Percentiles rank a stretch among this genome's conserved stretches.
phyloP scores from a whole-genome alignment of 2,329 filamentous ascomycete species.

The Cryphonectria japonica region DNA sequence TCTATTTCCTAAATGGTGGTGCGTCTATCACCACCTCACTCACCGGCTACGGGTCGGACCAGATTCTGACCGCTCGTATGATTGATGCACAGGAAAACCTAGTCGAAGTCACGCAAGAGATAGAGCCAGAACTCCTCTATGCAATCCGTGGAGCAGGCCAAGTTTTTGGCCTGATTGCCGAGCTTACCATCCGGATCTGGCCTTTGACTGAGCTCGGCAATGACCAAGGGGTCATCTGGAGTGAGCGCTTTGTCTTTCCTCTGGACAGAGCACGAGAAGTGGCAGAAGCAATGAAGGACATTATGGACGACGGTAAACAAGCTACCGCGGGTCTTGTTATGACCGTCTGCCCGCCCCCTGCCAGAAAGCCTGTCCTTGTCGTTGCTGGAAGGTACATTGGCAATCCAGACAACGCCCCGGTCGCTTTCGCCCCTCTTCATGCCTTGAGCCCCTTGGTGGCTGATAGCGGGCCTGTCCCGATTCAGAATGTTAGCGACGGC shows the following conservation, averaged over 20 bases:
- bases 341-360: constrained; percentile 34
- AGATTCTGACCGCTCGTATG: constrained; percentile 35
- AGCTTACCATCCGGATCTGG: constrained; percentile 35
- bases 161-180: constrained; percentile 40
- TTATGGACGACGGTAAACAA: constrained; percentile 30
- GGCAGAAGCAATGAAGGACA: constrained; percentile 32
- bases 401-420: constrained; percentile 28
- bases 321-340: constrained; percentile 33
- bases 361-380: constrained; percentile 30
- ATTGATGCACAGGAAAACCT: constrained; percentile 37
- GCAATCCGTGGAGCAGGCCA: constrained; percentile 41
- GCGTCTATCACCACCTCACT: constrained; percentile 26
- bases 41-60: constrained; percentile 34
- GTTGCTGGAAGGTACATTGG: constrained; percentile 32
- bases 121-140: constrained; percentile 37
- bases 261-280: constrained; percentile 35
- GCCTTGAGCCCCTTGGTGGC: constrained; percentile 33
- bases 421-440: constrained; percentile 34
- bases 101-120: constrained; percentile 33
- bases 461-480: constrained; percentile 31
- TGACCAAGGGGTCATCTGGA: constrained; percentile 34
- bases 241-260: constrained; percentile 37
- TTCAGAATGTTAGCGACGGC: constrained; percentile 35
- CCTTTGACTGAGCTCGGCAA: constrained; percentile 33
- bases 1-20: constrained; percentile 33